phyloP scores from a whole-genome alignment of 78 protist species.

The Dictyostelium capitatum region DNA sequence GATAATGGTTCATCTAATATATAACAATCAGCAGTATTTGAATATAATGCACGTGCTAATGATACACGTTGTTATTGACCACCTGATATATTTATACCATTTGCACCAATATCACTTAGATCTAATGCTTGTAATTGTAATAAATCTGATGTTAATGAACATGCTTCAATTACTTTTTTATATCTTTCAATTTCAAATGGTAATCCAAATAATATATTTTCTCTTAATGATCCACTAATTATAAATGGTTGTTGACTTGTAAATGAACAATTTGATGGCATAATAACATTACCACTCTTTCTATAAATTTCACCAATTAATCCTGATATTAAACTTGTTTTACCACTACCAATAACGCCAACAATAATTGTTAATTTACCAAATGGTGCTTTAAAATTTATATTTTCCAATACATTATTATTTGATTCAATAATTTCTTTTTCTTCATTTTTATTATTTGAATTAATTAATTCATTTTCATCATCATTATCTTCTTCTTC shows the following conservation, averaged over 20 bases:
- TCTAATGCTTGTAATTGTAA: slow-evolving; percentile 84
- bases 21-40: slow-evolving; percentile 84
- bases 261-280: slow-evolving; percentile 14
- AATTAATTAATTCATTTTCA: too few species aligned
- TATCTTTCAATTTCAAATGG: slow-evolving; percentile 82
- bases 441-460: neutral
- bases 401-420: neutral
- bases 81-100: slow-evolving; percentile 97
- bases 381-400: slow-evolving; percentile 36
- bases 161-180: slow-evolving; percentile 79
- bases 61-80: slow-evolving; percentile 98
- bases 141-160: slow-evolving; percentile 86
- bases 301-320: slow-evolving; percentile 70
- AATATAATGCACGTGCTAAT: slow-evolving; percentile 93
- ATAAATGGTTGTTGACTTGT: slow-evolving; percentile 96
- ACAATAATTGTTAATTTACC: slow-evolving; percentile 79
- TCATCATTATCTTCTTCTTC: neutral
- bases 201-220: slow-evolving; percentile 97
- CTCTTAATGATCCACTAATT: slow-evolving; percentile 89
- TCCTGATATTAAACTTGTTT: slow-evolving; percentile 82
- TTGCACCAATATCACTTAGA: slow-evolving; percentile 97
- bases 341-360: slow-evolving; percentile 95
- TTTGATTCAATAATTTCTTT: neutral
- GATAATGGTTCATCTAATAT: slow-evolving; percentile 95
- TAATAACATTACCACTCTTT: slow-evolving; percentile 1